Evolutionary conservation across 352 stramenopile genomes (phyloP), one percentile per base, ranked within the genome.

Genomic region (Phytophthora fragariae): DNA sequence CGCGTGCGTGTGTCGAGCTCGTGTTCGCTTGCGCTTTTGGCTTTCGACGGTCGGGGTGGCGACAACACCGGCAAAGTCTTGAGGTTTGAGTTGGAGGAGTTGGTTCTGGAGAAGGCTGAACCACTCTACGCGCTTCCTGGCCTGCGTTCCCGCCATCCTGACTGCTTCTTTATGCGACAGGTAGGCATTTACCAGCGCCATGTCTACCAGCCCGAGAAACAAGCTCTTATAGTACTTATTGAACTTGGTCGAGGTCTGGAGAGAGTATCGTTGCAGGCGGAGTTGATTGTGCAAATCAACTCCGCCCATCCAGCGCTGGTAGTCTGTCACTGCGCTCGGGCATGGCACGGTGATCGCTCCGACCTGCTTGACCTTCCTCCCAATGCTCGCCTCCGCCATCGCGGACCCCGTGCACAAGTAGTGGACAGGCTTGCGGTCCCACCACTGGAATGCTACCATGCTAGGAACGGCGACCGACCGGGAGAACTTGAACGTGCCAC

Each of bases 221-320:
- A 49, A 19, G 41, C 44, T 24, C 44, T 50, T 50, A 3, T 50
- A 11, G 17, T 50, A 50, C 15, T 50, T 50, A 5, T 14, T 44
- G 7, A 50, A 50, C 44, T 50, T 50, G 14, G 44, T 50, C 8
- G 44, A 50, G 5, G 49, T 46, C 56, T 82, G 71, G 0, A 79
- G 49, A 0, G 70, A 82, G 37, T 68, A 76, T 31, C 11, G 10
- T 31, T 73, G 67, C 17, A 76, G 64, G 46, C 72, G 68, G 19
- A 50, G 67, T 57, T 79, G 63, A 37, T 62, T 37, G 39, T 62
- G 39, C 27, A 76, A 46, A 49, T 73, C 72, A 44, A 71, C 62
- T 56, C 72, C 62, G 12, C 72, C 72, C 72, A 76, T 76, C 68
- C 70, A 81, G 6, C 31, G 46, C 24, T 81, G 66, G 33, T 81